Percentiles rank a stretch among this genome's conserved stretches.
phyloP scores from a whole-genome alignment of 129 eudicot species.

The Helianthus annuus region HanXRQr2.0-SUNRISE NC_035440.2:161953943-161954442 shows the following conservation, averaged over 20 bases:
- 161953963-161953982: not conserved
- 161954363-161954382: slow-evolving; percentile 1
- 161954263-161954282: slow-evolving; percentile 70
- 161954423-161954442: slow-evolving; percentile 87
- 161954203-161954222: slow-evolving; percentile 98
- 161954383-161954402: not conserved
- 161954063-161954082: not conserved
- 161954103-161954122: slow-evolving; percentile 87
- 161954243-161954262: slow-evolving; percentile 79
- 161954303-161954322: slow-evolving; percentile 88
- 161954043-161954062: not conserved
- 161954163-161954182: slow-evolving; percentile 84
- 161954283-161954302: slow-evolving; percentile 99
- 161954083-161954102: slow-evolving; percentile 32
- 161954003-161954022: not conserved
- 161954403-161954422: slow-evolving; percentile 88
- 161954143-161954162: slow-evolving; percentile 59
- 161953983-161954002: not conserved
- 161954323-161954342: slow-evolving; percentile 92
- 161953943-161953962: slow-evolving; percentile 3
- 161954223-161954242: slow-evolving; percentile 99
- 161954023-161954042: not conserved
- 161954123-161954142: slow-evolving; percentile 60
- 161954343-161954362: slow-evolving; percentile 77
- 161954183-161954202: slow-evolving; percentile 99